Evolutionary conservation across 805 yeast species (phyloP).

Genomic region (Naumovozyma baii): DNA sequence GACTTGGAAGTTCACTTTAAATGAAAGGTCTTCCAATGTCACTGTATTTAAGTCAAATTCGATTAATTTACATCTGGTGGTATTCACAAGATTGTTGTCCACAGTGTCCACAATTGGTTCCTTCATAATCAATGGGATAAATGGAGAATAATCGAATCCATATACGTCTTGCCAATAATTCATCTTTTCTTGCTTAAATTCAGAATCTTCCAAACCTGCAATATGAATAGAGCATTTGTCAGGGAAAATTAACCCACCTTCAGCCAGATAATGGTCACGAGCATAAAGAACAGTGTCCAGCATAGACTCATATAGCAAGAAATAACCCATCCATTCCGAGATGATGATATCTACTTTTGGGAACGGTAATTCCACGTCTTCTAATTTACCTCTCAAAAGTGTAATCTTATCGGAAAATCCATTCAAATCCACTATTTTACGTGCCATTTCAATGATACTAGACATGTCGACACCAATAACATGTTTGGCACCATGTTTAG

Average conservation of each 20-base stretch:
- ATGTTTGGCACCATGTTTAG: conserved; percentile 96
- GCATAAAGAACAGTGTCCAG: conserved; percentile 91
- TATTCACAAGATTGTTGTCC: conserved; percentile 61
- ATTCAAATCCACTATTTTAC: conserved; percentile 70
- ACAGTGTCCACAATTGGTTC: conserved; percentile 98
- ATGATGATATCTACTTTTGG: conserved; percentile 88
- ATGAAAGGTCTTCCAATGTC: conserved; percentile 70
- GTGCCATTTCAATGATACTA: conserved; percentile 93
- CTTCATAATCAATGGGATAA: conserved; percentile 71
- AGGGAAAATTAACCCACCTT: conserved; percentile 88
- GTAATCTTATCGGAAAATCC: conserved; percentile 84
- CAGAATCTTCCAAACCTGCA: conserved; percentile 89
- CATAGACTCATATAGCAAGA: conserved; percentile 92
- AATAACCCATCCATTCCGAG: conserved; percentile 99
- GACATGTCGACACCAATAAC: conserved; percentile 97
- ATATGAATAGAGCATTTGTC: conserved; percentile 83
- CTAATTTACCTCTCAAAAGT: conserved; percentile 82
- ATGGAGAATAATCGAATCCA: conserved; percentile 92
- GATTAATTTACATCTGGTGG: conserved; percentile 61
- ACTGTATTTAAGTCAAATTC: conserved; percentile 89
- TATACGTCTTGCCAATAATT: conserved; percentile 95
- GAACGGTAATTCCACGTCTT: conserved; percentile 80
- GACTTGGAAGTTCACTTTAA: conserved; percentile 57
- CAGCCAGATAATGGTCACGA: conserved; percentile 70
- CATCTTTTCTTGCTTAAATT: conserved; percentile 83